A percentile compares a stretch with the other conserved stretches of the same genome.
Conservation (phyloP, 768 basidiomycete species). For the Phallus indusiatus region DNA sequence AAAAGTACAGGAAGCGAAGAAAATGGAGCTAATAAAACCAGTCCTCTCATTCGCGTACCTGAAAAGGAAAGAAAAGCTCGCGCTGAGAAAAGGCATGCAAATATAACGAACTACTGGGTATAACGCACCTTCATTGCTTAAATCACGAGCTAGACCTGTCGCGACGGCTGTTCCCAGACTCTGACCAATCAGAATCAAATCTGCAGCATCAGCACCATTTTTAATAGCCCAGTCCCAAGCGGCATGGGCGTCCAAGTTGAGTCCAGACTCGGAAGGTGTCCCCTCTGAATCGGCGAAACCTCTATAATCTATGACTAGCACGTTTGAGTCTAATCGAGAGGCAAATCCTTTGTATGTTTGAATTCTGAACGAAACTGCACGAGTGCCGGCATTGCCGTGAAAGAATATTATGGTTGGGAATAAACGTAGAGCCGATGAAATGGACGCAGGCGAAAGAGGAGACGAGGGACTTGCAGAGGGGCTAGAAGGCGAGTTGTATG, state of each 20-base stretch:
- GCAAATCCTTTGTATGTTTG: constrained; percentile 57
- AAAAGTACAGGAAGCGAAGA: constrained; percentile 42
- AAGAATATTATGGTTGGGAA: constrained; percentile 82
- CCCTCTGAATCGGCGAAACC: constrained; percentile 87
- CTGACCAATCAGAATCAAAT: constrained; percentile 74
- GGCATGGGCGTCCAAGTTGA: constrained; percentile 61
- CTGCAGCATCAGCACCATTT: constrained; percentile 44
- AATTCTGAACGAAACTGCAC: constrained; percentile 61
- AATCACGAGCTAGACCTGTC: constrained; percentile 29
- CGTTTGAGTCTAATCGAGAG: constrained; percentile 58
- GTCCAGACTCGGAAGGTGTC: constrained; percentile 63
- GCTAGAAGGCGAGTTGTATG: constrained; percentile 24
- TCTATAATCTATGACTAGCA: constrained; percentile 84
- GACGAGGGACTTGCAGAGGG: constrained; percentile 22
- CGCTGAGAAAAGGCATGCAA: neutral
- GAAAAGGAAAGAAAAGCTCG: neutral
- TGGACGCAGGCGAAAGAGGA: constrained; percentile 27
- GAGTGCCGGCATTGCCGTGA: constrained; percentile 83
- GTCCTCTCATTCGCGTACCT: constrained; percentile 27
- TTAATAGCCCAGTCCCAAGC: constrained; percentile 71
- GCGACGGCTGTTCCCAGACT: constrained; percentile 83
- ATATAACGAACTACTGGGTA: neutral
- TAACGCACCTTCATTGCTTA: constrained; percentile 29
- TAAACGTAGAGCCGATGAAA: constrained; percentile 43
- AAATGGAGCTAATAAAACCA: constrained; percentile 35